Evolutionary conservation across 305 asterid genomes (phyloP), one percentile per base, ranked within the genome.

Genomic region (Fraxinus velutina): DNA sequence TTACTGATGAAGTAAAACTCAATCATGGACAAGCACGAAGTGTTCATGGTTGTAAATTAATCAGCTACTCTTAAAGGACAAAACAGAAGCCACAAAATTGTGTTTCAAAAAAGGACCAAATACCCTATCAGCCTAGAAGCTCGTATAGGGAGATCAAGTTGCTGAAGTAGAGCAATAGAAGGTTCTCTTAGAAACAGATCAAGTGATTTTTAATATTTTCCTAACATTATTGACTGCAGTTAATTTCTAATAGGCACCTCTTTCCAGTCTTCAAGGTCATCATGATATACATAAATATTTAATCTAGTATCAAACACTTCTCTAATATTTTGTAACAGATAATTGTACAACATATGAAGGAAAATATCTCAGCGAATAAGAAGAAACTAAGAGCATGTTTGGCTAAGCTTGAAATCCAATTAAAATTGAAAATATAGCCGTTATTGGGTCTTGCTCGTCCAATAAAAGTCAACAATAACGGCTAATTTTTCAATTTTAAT

Each of bases 1-100:
- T 22, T 77, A 32, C 70, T 7, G 55, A 74, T 79, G 33, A 78
- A 57, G 68, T 47, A 21, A 50, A 50, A 47, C 36, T 19, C 13
- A 27, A 12, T 10, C 17, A 66, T 24, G 30, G 73, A 66, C 34
- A 66, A 66, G 73, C 73, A 64, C 3, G 13, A 77, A 12, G 42
- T 50, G 79, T 77, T 66, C 37, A 34, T n/a, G 73, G 81, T 21
- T 30, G 73, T 62, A 79, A 68, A 79, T 80, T 30, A 70, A 80
- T 75, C 44, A 55, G 55, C 55, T 82, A 77, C 47, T 22, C 50
- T 57, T 22, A 22, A 76, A 75, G 77, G 55, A 36, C 74, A 55
- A 34, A 44, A 42, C 78, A 36, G 30, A 75, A 68, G 21, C 34
- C 32, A 55, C 6, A 78, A 19, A 78, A 80, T 77, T 79, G 29